Base-by-base conservation (phyloP, 768 basidiomycete genomes). In the Xerocomellus chrysenteron region DNA sequence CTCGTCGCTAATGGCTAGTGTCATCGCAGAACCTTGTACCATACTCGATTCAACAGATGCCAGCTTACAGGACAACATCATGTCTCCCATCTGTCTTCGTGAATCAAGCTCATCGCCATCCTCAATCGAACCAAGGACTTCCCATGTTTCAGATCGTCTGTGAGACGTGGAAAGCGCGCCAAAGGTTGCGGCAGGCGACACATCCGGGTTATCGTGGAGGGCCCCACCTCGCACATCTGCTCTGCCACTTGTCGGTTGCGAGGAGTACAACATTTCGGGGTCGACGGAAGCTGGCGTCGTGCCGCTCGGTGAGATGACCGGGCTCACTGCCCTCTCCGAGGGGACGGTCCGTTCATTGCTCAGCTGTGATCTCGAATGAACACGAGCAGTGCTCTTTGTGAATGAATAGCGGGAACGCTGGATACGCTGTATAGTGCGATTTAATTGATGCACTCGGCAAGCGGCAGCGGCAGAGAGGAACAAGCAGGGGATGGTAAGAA, bases 401-500 rank as follows among this genome's bases (percentile, higher is more conserved):
- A 58, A 44, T 12, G 52, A 44, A 50, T 8, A 28, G 10, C 11
- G 32, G 35, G 56, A 47, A 11, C 43, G 65, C 12, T 65, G 59
- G 39, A 65, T 47, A 11, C 43, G 65, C 12, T 65, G 59, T 37
- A 65, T 47, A 54, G 55, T 21, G 57, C 64, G 60, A 66, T 74
- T 50, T 58, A 68, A 24, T 59, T 47, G 53, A 55, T 64, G 39
- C 35, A 63, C 33, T 47, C 56, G 50, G 44, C 43, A 46, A 7
- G 61, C 61, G 4, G 71, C 57, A 17, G 36, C 30, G 54, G 51
- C 59, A 5, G 84, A 82, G 13, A 85, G 66, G 57, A 77, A 70
- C 40, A 84, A 67, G 46, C 79, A 80, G 3, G 86, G 86, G 16
- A 85, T 65, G 4, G 77, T 71, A 11, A 82, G 66, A 42, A 82